Evolutionary conservation across 495 filamentous ascomycete species (phyloP).

Genomic region (Xylaria longipes): DNA sequence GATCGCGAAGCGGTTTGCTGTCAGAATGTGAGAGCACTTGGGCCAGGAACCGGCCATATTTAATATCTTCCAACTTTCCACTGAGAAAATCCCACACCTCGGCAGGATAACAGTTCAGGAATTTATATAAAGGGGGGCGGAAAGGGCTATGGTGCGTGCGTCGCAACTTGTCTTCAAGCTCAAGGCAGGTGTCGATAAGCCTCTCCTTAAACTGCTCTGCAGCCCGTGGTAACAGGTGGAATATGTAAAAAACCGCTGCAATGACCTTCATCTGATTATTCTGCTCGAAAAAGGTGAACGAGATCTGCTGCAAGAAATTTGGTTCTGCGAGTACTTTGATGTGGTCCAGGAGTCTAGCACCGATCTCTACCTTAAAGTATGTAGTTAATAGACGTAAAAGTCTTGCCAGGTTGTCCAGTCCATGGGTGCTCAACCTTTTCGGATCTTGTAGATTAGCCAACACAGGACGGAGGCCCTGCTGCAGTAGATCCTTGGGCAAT

Average conservation of each 20-base stretch:
- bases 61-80: constrained; percentile 76
- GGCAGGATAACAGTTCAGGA: constrained; percentile 88
- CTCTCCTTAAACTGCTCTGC: constrained; percentile 89
- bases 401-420: constrained; percentile 87
- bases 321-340: constrained; percentile 89
- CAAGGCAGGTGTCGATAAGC: constrained; percentile 85
- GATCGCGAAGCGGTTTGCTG: constrained; percentile 75
- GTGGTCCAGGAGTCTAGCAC: constrained; percentile 86
- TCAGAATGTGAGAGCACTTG: constrained; percentile 83
- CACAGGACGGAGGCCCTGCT: constrained; percentile 92
- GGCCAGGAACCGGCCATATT: constrained; percentile 91
- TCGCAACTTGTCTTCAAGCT: constrained; percentile 84
- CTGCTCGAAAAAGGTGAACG: constrained; percentile 92
- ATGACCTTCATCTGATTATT: constrained; percentile 90
- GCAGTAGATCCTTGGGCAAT: constrained; percentile 91
- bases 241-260: constrained; percentile 92
- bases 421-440: constrained; percentile 85
- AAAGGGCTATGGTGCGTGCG: constrained; percentile 95
- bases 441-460: constrained; percentile 95
- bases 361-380: constrained; percentile 99
- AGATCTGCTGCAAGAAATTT: constrained; percentile 80
- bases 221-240: constrained; percentile 88
- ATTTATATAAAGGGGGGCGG: constrained; percentile 88
- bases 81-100: constrained; percentile 84
- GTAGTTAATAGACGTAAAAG: constrained; percentile 90